Evolutionary conservation across 441 rosid species (phyloP), one percentile per base, ranked within the genome.

Genomic region (Hura crepitans): DNA sequence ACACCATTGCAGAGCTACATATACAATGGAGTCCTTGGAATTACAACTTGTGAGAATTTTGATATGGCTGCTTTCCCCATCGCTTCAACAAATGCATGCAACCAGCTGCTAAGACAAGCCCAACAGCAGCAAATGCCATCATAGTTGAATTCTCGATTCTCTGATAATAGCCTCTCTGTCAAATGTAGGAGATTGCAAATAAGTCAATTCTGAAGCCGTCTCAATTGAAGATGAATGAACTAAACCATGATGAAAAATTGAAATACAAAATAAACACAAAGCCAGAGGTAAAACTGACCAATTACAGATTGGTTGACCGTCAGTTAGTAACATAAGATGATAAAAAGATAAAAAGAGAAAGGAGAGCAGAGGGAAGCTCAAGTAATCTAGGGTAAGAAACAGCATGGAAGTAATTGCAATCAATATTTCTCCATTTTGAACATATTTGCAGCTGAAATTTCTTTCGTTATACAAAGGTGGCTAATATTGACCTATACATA

Each of bases 11-110:
- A 17, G 66, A 54, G 37, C 31, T 61, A 57, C 15, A 31, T 17
- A 55, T 45, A 27, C n/a, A 46, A 30, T 25, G 15, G 59, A 65
- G 42, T 3, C 3, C 10, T 59, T 50, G 71, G 20, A 12, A 65
- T 89, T 85, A 95, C 61, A 80, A 72, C 68, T 90, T 90, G 77
- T 85, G 97, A 89, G 91, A 86, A 78, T 88, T 87, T 66, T 83
- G 92, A 75, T 88, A 89, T 11, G 91, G 99, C 76, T 90, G 95
- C 85, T 95, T 95, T 67, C 99, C 99, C 82, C 86, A 83, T 62
- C 81, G 83, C 87, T 94, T 90, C 81, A 95, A 70, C 49, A 85
- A 69, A 81, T 87, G 82, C 89, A 95, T 83, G 79, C 93, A 92
- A 49, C 87, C 91, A 69, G 96, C 89, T 13, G 95, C 89, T 4